phyloP scores from a whole-genome alignment of 176 grass and related monocot species.

The Cenchrus purpureus region DNA sequence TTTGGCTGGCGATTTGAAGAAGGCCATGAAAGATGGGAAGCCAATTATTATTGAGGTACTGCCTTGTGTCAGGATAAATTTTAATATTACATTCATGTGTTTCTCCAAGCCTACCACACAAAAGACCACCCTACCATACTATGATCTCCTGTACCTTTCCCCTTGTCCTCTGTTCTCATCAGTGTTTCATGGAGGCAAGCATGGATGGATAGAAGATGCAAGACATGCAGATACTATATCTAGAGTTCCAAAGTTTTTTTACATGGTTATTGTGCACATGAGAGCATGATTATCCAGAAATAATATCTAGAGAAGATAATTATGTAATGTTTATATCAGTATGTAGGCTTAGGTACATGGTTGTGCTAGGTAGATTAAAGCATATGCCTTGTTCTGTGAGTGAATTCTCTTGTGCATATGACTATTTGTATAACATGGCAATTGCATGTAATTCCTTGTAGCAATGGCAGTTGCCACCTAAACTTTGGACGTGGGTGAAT shows the following conservation, averaged over 20 bases:
- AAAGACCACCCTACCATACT: not conserved
- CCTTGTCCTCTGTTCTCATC: not conserved
- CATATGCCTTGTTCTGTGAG: not conserved
- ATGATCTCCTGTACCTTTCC: not conserved
- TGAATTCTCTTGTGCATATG: constrained; percentile 10
- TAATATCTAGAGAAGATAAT: not conserved
- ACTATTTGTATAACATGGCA: not conserved
- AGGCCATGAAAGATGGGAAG: constrained; percentile 99
- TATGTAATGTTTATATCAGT: not conserved
- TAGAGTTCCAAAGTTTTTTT: not conserved
- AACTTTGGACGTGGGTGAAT: not conserved
- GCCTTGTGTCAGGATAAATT: not conserved
- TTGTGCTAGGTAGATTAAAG: constrained; percentile 14
- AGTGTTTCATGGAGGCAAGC: not conserved
- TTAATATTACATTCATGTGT: not conserved
- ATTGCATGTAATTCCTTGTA: not conserved
- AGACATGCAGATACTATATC: not conserved
- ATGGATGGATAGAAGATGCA: not conserved
- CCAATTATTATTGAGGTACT: constrained; percentile 98
- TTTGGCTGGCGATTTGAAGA: constrained; percentile 99
- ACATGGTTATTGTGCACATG: not conserved
- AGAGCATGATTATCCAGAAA: constrained; percentile 2
- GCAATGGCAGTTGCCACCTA: not conserved
- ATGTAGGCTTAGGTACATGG: not conserved
- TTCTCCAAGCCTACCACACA: not conserved